phyloP scores from a whole-genome alignment of 2,329 filamentous ascomycete species.

The Phoma sp. region DNA sequence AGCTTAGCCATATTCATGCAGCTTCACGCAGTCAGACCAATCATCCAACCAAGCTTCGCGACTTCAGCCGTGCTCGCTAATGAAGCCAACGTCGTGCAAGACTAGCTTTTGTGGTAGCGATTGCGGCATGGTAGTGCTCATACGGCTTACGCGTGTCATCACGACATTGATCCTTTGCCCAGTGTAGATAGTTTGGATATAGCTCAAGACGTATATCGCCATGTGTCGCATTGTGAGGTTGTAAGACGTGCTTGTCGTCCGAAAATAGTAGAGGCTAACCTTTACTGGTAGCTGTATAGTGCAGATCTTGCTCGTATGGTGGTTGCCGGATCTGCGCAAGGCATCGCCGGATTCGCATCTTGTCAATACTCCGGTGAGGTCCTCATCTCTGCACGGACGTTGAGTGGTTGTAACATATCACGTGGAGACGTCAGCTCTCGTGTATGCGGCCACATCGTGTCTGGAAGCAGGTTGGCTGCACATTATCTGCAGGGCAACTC shows the following conservation, averaged over 20 bases:
- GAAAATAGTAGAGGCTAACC: slow-evolving; percentile 11
- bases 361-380: slow-evolving; percentile 5
- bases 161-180: background rate
- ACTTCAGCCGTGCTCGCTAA: background rate
- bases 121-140: slow-evolving; percentile 12
- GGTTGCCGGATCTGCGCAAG: slow-evolving; percentile 8
- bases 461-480: slow-evolving; percentile 8
- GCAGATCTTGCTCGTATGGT: slow-evolving; percentile 4
- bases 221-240: slow-evolving; percentile 10
- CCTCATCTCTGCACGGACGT: background rate
- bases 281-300: background rate
- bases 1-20: slow-evolving; percentile 6
- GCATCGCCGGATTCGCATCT: slow-evolving; percentile 1
- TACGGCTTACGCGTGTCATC: slow-evolving; percentile 10
- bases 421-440: slow-evolving; percentile 12
- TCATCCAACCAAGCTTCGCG: background rate
- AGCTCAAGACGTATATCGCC: slow-evolving; percentile 12
- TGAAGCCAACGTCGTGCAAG: slow-evolving; percentile 6
- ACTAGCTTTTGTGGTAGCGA: slow-evolving; percentile 7
- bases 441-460: slow-evolving; percentile 8
- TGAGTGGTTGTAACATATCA: slow-evolving; percentile 12
- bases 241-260: slow-evolving; percentile 8
- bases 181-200: background rate
- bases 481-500: slow-evolving; percentile 3
- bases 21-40: background rate